Conservation (phyloP, 768 basidiomycete species). For the Astraeus odoratus region DNA sequence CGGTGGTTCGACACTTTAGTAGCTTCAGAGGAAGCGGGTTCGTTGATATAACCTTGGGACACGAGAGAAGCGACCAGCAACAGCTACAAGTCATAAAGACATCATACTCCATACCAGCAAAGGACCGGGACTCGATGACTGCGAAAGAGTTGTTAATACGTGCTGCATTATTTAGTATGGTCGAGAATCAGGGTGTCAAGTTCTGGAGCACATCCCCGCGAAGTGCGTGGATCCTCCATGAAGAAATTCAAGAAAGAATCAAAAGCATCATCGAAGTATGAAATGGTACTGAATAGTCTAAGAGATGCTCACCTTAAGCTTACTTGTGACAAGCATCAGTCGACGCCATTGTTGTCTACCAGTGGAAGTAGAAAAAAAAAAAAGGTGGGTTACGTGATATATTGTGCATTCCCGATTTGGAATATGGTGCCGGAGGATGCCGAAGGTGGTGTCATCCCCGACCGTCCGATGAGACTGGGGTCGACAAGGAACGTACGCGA, state of each 20-base stretch:
- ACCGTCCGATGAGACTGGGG: too few relatives aligned
- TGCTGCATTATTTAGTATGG: background rate
- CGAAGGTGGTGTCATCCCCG: too few relatives aligned
- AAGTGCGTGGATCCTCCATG: constrained; percentile 68
- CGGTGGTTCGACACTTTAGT: too few relatives aligned
- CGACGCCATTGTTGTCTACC: too few relatives aligned
- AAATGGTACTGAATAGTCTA: constrained; percentile 27
- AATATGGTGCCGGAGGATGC: background rate
- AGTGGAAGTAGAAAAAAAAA: constrained; percentile 52
- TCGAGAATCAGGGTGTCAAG: constrained; percentile 43
- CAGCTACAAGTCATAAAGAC: too few relatives aligned
- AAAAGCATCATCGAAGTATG: constrained; percentile 40
- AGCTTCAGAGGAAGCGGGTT: too few relatives aligned
- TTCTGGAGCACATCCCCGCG: constrained; percentile 66
- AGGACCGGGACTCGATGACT: too few relatives aligned
- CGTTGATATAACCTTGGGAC: too few relatives aligned
- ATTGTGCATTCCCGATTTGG: background rate
- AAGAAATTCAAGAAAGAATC: constrained; percentile 79
- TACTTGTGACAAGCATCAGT: too few relatives aligned
- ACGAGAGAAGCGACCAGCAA: too few relatives aligned
- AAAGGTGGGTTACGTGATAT: constrained; percentile 1
- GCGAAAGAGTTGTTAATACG: constrained; percentile 8
- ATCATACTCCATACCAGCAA: too few relatives aligned
- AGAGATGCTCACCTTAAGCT: constrained; percentile 19
- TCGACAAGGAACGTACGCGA: too few relatives aligned